phyloP scores from a whole-genome alignment of 2,329 filamentous ascomycete species.

The Penicillium verrucosum region DNA sequence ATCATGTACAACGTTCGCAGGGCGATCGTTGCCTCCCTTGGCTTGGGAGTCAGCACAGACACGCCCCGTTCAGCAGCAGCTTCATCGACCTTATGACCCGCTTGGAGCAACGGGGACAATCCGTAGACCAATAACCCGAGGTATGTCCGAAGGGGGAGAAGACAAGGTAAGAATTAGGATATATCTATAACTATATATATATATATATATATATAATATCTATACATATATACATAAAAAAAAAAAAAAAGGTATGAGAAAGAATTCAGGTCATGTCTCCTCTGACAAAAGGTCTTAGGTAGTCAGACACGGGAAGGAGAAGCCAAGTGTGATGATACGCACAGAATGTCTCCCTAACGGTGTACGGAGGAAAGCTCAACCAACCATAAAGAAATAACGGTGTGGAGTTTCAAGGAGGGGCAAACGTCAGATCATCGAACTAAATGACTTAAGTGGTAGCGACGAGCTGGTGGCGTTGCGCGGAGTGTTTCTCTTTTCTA shows the following conservation, averaged over 20 bases:
- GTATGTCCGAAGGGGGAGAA: conserved; percentile 1
- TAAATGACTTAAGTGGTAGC: conserved; percentile 21
- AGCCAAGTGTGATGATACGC: background rate
- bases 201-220: too few species aligned
- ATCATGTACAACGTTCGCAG: conserved; percentile 3
- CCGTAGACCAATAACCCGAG: background rate
- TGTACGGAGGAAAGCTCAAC: background rate
- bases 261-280: background rate
- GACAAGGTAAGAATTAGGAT: background rate
- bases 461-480: conserved; percentile 6
- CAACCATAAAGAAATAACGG: background rate
- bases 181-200: too few species aligned
- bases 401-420: conserved; percentile 8
- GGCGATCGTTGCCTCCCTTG: conserved; percentile 1
- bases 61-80: conserved; percentile 5
- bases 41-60: background rate
- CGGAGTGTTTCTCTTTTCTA: conserved; percentile 5
- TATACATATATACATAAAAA: too few species aligned
- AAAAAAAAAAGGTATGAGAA: background rate
- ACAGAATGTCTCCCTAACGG: background rate
- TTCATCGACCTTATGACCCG: background rate
- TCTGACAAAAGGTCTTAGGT: too few species aligned
- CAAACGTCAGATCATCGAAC: conserved; percentile 21
- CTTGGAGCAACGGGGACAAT: background rate
- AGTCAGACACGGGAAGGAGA: background rate